Percentiles rank a stretch among this genome's conserved stretches.
phyloP scores from a whole-genome alignment of 306 rosid genomes.

The cucumber (Cucumis sativus) region Cucumber_9930_V3 NC_026659.2:26230001-26230500 shows the following conservation, averaged over 20 bases:
- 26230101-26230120: too few relatives aligned
- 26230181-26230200: background rate
- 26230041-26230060: background rate
- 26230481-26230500: conserved; percentile 99
- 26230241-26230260: background rate
- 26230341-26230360: too few relatives aligned
- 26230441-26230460: conserved; percentile 98
- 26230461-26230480: conserved; percentile 85
- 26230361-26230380: too few relatives aligned
- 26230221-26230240: background rate
- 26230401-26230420: conserved; percentile 1
- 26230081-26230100: too few relatives aligned
- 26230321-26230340: too few relatives aligned
- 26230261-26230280: background rate
- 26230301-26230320: background rate
- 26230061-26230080: too few relatives aligned
- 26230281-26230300: background rate
- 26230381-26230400: background rate
- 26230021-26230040: background rate
- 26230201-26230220: background rate
- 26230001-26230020: background rate
- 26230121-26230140: background rate
- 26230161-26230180: background rate
- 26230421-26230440: conserved; percentile 65
- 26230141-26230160: background rate